Evolutionary conservation across 805 yeast genomes (phyloP).

Genomic region (Ogataea methanolica): DNA sequence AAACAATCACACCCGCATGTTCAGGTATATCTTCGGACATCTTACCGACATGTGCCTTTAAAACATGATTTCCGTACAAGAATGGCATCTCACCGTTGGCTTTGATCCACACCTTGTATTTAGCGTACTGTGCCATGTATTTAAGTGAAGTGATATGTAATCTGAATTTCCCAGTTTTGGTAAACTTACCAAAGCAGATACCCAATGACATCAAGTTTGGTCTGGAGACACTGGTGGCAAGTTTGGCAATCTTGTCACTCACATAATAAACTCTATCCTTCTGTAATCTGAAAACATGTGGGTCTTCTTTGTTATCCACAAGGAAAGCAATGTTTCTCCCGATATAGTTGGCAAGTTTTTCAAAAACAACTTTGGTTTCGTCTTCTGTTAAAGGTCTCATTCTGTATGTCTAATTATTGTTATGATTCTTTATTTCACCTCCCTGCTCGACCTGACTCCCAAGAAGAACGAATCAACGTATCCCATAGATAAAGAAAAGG

Average conservation of each 20-base stretch:
- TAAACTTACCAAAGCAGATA: slow-evolving; percentile 91
- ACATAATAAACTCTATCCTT: slow-evolving; percentile 96
- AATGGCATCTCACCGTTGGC: slow-evolving; percentile 98
- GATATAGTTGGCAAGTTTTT: slow-evolving; percentile 91
- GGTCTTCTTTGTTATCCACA: slow-evolving; percentile 80
- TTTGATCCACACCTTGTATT: slow-evolving; percentile 94
- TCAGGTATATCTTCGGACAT: slow-evolving; percentile 98
- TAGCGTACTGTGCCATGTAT: slow-evolving; percentile 80
- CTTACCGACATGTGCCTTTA: slow-evolving; percentile 94
- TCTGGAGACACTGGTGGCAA: slow-evolving; percentile 89
- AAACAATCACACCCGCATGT: slow-evolving; percentile 92
- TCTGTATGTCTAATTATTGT: background rate
- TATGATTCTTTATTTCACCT: background rate
- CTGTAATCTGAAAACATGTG: slow-evolving; percentile 92
- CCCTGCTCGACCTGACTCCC: background rate
- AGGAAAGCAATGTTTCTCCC: slow-evolving; percentile 91
- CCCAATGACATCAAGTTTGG: slow-evolving; percentile 90
- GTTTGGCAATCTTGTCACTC: slow-evolving; percentile 71
- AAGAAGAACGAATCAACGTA: background rate
- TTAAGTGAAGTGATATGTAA: slow-evolving; percentile 89
- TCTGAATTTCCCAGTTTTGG: slow-evolving; percentile 95
- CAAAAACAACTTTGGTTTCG: slow-evolving; percentile 93
- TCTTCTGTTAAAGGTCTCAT: slow-evolving; percentile 97
- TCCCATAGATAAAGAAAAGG: background rate
- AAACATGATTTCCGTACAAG: slow-evolving; percentile 90